phyloP scores from a whole-genome alignment of 2,329 filamentous ascomycete species.

The Sporothrix curviconia region DNA sequence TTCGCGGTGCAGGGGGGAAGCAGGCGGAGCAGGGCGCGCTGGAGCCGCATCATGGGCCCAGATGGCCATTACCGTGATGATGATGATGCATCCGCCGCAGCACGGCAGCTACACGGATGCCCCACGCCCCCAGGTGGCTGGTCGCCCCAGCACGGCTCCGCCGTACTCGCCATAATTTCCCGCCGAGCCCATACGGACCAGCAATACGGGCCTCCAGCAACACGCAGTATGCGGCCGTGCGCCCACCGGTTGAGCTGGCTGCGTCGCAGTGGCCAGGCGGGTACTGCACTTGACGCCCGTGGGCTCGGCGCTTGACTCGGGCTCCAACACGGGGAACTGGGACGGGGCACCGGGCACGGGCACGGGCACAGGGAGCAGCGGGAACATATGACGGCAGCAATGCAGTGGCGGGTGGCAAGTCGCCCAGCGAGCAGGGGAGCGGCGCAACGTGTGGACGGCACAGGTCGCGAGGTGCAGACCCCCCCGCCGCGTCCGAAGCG shows the following conservation, averaged over 20 bases:
- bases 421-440: conserved; percentile 16
- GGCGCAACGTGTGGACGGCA: conserved; percentile 26
- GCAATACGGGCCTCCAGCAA: neutral
- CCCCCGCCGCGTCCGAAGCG: conserved; percentile 10
- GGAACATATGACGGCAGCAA: conserved; percentile 5
- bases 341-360: conserved; percentile 2
- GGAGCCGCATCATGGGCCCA: neutral
- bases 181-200: neutral
- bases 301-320: neutral
- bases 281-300: conserved; percentile 3
- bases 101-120: conserved; percentile 8
- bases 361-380: conserved; percentile 11
- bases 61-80: neutral
- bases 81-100: conserved; percentile 7
- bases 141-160: conserved; percentile 8
- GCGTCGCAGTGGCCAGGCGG: conserved; percentile 9
- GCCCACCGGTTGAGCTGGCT: conserved; percentile 1
- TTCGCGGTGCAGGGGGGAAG: too few species aligned
- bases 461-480: conserved; percentile 28
- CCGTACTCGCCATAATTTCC: conserved; percentile 6
- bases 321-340: conserved; percentile 5
- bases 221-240: neutral
- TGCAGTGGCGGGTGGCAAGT: conserved; percentile 18
- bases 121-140: conserved; percentile 5
- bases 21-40: neutral